phyloP scores from a whole-genome alignment of 352 stramenopile species.

The Phytophthora pseudosyringae region DNA sequence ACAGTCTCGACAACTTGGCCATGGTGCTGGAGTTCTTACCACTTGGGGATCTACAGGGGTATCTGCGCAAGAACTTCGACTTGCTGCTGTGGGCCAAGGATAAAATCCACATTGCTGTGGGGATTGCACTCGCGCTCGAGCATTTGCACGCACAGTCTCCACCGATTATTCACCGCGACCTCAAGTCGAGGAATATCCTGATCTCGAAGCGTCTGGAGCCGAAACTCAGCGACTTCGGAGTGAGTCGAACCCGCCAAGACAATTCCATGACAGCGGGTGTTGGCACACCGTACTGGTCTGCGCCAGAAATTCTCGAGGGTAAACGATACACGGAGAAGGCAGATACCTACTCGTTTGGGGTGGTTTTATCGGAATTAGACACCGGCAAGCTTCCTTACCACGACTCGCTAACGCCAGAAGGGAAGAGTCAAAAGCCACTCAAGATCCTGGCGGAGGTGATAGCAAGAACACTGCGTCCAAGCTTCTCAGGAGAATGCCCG shows the following conservation, averaged over 20 bases:
- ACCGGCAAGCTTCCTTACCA: conserved; percentile 33
- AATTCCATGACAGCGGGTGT: conserved; percentile 52
- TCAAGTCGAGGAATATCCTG: conserved; percentile 57
- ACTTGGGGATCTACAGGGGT: conserved; percentile 41
- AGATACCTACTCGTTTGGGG: conserved; percentile 56
- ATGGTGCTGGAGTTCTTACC: conserved; percentile 50
- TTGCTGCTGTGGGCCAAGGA: conserved; percentile 29
- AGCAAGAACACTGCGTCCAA: conserved; percentile 42
- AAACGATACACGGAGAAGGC: conserved; percentile 58
- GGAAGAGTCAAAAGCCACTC: conserved; percentile 37
- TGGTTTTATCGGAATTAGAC: conserved; percentile 43
- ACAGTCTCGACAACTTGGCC: conserved; percentile 43
- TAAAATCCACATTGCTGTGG: conserved; percentile 39
- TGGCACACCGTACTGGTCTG: conserved; percentile 53
- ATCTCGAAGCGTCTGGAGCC: conserved; percentile 67
- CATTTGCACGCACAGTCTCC: conserved; percentile 33
- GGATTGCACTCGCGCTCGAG: conserved; percentile 37
- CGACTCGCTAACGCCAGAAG: conserved; percentile 21
- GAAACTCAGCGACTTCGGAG: conserved; percentile 84
- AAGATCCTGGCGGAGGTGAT: conserved; percentile 44
- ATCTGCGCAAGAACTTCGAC: conserved; percentile 25
- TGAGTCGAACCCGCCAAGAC: conserved; percentile 37
- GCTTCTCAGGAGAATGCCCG: conserved; percentile 44
- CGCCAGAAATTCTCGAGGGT: conserved; percentile 69
- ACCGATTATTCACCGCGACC: conserved; percentile 34